Evolutionary conservation across 352 stramenopile species (phyloP).

Genomic region (Pythium biforme): DNA sequence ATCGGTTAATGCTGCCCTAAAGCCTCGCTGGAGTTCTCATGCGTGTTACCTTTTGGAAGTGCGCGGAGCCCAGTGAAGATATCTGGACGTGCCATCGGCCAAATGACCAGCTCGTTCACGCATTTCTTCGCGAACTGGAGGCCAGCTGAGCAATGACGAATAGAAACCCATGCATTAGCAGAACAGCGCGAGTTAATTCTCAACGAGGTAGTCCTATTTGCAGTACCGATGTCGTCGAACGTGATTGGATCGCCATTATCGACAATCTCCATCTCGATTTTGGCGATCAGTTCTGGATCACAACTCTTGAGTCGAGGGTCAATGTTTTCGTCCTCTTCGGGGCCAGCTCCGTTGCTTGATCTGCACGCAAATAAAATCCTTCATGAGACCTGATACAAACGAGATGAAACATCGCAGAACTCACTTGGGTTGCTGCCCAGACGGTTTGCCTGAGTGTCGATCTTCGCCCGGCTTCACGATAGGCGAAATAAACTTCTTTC

Average conservation of each 20-base stretch:
- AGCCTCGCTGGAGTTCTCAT: no score
- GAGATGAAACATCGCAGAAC: background rate
- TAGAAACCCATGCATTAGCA: background rate
- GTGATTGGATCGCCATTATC: constrained; percentile 90
- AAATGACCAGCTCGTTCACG: constrained; percentile 98
- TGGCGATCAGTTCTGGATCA: constrained; percentile 94
- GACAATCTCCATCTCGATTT: constrained; percentile 98
- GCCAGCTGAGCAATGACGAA: constrained; percentile 63
- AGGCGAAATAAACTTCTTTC: constrained; percentile 77
- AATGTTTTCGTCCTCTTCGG: constrained; percentile 79
- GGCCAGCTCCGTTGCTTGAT: constrained; percentile 22
- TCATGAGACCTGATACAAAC: background rate
- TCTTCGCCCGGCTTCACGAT: constrained; percentile 34
- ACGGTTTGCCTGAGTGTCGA: constrained; percentile 12
- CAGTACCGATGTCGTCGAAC: constrained; percentile 97
- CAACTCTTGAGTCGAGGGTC: constrained; percentile 93
- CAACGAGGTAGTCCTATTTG: background rate
- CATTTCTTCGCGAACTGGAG: constrained; percentile 97
- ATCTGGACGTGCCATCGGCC: constrained; percentile 97
- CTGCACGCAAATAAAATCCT: background rate
- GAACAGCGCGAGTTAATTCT: no score
- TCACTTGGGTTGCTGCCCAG: constrained; percentile 23
- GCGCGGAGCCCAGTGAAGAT: constrained; percentile 96
- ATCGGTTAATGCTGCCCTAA: no score
- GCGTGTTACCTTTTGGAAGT: constrained; percentile 78